A percentile compares a stretch with the other conserved stretches of the same genome.
These are phyloP conservation scores for Aspergillus intermedius DNA, from an alignment of 2,329 filamentous ascomycete species.

Conservation along the genomic window DNA sequence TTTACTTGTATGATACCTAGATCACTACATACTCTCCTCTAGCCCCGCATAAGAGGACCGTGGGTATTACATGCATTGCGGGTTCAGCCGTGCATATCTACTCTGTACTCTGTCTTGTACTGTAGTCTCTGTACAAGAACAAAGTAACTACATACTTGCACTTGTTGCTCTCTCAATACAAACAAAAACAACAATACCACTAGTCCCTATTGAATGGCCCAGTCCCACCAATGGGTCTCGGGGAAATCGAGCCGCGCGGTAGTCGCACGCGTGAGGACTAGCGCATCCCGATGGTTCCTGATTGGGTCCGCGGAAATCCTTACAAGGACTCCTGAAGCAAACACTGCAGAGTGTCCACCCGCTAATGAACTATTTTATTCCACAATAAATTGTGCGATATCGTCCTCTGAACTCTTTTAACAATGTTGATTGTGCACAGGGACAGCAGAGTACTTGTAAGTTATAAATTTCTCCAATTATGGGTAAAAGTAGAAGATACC, in stretches of 20 bases:
- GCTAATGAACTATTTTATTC: too few species aligned
- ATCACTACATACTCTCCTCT: not conserved
- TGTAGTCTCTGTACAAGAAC: too few species aligned
- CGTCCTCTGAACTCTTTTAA: too few species aligned
- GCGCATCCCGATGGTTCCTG: not conserved
- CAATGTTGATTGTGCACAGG: too few species aligned
- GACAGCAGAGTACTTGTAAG: too few species aligned
- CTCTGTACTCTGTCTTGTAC: too few species aligned
- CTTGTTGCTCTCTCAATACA: not conserved
- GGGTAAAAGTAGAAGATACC: too few species aligned
- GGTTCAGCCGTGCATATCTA: not conserved
- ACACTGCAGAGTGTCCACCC: too few species aligned
- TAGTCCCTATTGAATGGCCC: not conserved
- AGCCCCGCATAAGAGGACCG: not conserved
- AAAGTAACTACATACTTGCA: too few species aligned
- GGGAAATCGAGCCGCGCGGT: constrained; percentile 2
- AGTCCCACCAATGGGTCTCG: not conserved
- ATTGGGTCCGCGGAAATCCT: not conserved
- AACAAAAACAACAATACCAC: not conserved
- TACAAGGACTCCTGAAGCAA: not conserved
- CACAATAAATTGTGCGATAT: too few species aligned
- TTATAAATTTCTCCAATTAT: too few species aligned
- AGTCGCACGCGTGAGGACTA: not conserved
- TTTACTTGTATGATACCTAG: not conserved
- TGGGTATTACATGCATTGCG: not conserved